Base-by-base conservation (phyloP, 257 asterid species). In the Solanum pimpinellifolium region DNA sequence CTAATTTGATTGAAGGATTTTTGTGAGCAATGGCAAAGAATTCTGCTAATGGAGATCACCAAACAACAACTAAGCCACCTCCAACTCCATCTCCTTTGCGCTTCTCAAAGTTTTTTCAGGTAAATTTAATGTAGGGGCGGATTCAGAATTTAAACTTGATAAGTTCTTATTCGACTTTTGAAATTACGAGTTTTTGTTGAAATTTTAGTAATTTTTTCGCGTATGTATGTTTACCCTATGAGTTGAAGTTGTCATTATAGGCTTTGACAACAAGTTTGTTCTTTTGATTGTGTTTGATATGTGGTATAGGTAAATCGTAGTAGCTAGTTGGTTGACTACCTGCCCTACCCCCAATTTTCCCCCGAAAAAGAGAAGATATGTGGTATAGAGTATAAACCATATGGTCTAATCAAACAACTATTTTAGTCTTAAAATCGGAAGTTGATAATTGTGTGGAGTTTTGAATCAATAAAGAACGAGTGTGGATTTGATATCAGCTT, bases 31-130 rank as follows among this genome's bases (percentile, higher is more conserved):
- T 78, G 84, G 66, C 66, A 9, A 78, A 27, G 6, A 47, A 27
- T 78, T 47, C 95, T 52, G 80, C 91, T 7, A 90, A 89, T 15
- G 95, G 90, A 85, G 89, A 85, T 49, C 91, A 88, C 76, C 81
- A 89, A 60, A 88, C 87, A 44, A 89, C 72, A 23, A 69, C 76
- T 11, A 94, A 94, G 91, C 90, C 95, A 25, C 98, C 98, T 77
- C 98, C 98, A 14, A 95, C 90, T 85, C 98, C 98, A 78, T 94
- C 98, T 5, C 98, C 98, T 0, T 86, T 94, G 91, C 89, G 98
- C 66, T 93, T 89, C 86, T 95, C 98, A 4, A 94, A 91, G 87
- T 94, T 94, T 80, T 93, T 94, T 52, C 88, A 92, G 93, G 96
- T 94, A 90, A 81, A 42, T 6, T 4, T 39, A 9, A 0, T 8